These are phyloP conservation scores for Oldenlandia corymbosa DNA, from an alignment of 257 asterid species.

Conservation along the genomic window DNA sequence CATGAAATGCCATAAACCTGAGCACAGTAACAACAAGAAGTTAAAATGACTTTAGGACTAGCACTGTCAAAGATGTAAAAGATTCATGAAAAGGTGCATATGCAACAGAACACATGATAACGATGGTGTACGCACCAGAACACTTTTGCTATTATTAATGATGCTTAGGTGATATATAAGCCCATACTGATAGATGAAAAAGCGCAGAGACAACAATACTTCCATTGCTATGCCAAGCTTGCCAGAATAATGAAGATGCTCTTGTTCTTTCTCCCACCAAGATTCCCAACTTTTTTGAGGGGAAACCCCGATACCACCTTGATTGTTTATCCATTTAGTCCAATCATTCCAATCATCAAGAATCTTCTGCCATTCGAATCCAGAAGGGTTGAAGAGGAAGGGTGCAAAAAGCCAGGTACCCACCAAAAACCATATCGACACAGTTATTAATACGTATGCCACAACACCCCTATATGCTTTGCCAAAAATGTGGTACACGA, in stretches of 20 bases:
- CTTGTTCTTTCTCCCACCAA: slow-evolving; percentile 94
- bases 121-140: slow-evolving; percentile 43
- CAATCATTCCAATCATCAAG: slow-evolving; percentile 93
- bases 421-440: slow-evolving; percentile 80
- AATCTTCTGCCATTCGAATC: slow-evolving; percentile 94
- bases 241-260: slow-evolving; percentile 73
- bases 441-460: slow-evolving; percentile 71
- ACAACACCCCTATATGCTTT: slow-evolving; percentile 49
- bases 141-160: slow-evolving; percentile 30
- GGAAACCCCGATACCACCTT: slow-evolving; percentile 88
- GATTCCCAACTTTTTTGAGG: slow-evolving; percentile 96
- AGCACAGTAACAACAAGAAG: slow-evolving; percentile 3
- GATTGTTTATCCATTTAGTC: slow-evolving; percentile 86
- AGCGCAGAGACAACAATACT: slow-evolving; percentile 74
- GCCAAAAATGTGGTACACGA: slow-evolving; percentile 91
- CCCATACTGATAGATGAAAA: slow-evolving; percentile 82
- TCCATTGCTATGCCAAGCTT: slow-evolving; percentile 62
- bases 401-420: slow-evolving; percentile 97
- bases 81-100: neutral
- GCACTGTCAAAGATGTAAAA: neutral
- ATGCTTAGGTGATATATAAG: slow-evolving; percentile 82
- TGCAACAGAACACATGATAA: neutral
- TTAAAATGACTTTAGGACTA: slow-evolving; percentile 2
- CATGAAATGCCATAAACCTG: slow-evolving; percentile 86
- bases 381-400: slow-evolving; percentile 88